phyloP scores from a whole-genome alignment of 164 flowering plant genomes.

The Saururus chinensis region DNA sequence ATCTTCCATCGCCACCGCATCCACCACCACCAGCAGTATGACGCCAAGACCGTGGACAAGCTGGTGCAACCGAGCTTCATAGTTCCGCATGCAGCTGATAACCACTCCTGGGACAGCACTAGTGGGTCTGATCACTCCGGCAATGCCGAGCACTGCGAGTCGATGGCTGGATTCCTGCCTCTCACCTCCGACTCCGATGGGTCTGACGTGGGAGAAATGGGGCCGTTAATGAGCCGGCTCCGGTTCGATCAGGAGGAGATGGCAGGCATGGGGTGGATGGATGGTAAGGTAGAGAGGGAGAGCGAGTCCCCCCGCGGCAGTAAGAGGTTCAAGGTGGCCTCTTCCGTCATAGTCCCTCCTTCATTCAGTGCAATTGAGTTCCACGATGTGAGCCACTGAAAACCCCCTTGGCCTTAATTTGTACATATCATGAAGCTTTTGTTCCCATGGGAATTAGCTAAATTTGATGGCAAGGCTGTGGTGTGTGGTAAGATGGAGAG shows the following conservation, averaged over 20 bases:
- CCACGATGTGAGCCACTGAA: constrained; percentile 1
- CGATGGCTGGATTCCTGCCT: constrained; percentile 14
- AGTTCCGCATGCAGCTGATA: constrained; percentile 34
- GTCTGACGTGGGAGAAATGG: constrained; percentile 24
- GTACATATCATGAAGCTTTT: too few relatives aligned
- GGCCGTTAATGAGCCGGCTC: background rate
- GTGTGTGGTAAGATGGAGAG: too few relatives aligned
- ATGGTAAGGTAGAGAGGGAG: constrained; percentile 11
- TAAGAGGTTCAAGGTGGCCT: constrained; percentile 68
- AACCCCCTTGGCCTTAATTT: background rate
- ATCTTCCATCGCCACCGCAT: constrained; percentile 37
- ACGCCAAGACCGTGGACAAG: constrained; percentile 39
- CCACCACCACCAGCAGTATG: constrained; percentile 22
- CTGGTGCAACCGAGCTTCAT: constrained; percentile 63
- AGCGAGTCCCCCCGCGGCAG: constrained; percentile 20
- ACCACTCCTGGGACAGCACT: constrained; percentile 32
- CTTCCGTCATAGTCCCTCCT: constrained; percentile 68
- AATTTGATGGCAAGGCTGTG: too few relatives aligned
- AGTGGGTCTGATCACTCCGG: constrained; percentile 9
- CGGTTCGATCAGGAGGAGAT: background rate
- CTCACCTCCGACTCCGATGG: constrained; percentile 33
- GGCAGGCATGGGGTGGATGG: constrained; percentile 26
- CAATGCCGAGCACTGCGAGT: constrained; percentile 13
- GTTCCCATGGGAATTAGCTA: too few relatives aligned
- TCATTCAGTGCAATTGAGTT: constrained; percentile 35